Evolutionary conservation across 495 filamentous ascomycete genomes (phyloP).

Genomic region (Pyrenula massariospora): DNA sequence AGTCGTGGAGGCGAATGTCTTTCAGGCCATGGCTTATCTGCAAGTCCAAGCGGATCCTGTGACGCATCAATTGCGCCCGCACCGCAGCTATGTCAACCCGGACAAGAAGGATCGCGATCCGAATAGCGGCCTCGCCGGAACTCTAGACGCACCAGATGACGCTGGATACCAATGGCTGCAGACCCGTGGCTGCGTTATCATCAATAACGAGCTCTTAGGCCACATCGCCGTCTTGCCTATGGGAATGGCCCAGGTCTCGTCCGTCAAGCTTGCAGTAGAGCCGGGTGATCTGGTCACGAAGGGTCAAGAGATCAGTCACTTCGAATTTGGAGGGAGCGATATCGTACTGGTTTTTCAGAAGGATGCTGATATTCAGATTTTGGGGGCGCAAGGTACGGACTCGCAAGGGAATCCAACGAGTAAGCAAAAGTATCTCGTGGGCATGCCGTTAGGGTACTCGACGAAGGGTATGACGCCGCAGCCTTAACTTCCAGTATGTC

Average conservation of each 20-base stretch:
- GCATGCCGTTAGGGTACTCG: too few species aligned
- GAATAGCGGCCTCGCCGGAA: too few species aligned
- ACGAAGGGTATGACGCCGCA: too few species aligned
- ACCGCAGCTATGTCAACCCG: too few species aligned
- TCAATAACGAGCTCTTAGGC: constrained; percentile 15
- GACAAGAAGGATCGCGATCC: neutral
- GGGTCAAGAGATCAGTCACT: constrained; percentile 26
- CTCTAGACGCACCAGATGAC: constrained; percentile 14
- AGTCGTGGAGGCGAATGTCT: constrained; percentile 16
- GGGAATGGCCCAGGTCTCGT: constrained; percentile 29
- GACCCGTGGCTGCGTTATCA: constrained; percentile 19
- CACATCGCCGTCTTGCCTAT: constrained; percentile 27
- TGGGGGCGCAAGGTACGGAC: too few species aligned
- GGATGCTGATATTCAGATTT: too few species aligned
- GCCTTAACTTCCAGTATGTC: too few species aligned
- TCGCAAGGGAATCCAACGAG: too few species aligned
- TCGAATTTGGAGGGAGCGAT: constrained; percentile 32
- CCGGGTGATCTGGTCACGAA: constrained; percentile 16
- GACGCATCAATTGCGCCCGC: too few species aligned
- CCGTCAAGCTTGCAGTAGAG: constrained; percentile 20
- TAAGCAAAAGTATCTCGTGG: too few species aligned
- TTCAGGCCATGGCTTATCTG: constrained; percentile 15
- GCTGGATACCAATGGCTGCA: constrained; percentile 26
- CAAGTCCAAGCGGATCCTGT: constrained; percentile 14
- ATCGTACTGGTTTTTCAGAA: constrained; percentile 21